phyloP scores from a whole-genome alignment of 2,329 filamentous ascomycete genomes.

The Fusarium robinianum region DNA sequence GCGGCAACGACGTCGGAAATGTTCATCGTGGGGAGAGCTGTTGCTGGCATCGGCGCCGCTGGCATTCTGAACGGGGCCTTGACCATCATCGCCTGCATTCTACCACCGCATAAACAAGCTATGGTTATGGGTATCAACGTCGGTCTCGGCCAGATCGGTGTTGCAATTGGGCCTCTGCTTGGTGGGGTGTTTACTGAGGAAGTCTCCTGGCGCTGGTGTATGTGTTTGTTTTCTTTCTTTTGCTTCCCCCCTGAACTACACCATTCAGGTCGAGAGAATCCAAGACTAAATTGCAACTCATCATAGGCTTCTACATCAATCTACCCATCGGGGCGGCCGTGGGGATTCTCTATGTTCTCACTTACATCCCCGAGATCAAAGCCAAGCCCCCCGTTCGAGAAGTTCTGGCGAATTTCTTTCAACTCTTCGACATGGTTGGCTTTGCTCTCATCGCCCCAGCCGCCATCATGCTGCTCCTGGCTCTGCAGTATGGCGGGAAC shows the following conservation, averaged over 20 bases:
- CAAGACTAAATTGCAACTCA: background rate
- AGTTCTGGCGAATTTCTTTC: background rate
- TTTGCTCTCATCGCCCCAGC: conserved; percentile 36
- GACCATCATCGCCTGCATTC: background rate
- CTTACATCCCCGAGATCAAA: background rate
- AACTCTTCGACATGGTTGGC: conserved; percentile 34
- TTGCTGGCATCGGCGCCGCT: background rate
- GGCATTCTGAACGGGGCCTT: conserved; percentile 1
- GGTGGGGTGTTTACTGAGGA: conserved; percentile 63
- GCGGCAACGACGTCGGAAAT: background rate
- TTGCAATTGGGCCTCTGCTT: conserved; percentile 55
- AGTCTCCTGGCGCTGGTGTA: conserved; percentile 61
- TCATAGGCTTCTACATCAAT: conserved; percentile 61
- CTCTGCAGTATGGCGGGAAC: conserved; percentile 47
- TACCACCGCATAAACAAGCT: background rate
- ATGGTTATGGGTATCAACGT: background rate
- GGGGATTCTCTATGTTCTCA: background rate
- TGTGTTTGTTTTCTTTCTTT: too few species aligned
- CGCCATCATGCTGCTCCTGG: conserved; percentile 51
- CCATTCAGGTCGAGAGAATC: too few species aligned
- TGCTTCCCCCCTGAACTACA: too few species aligned
- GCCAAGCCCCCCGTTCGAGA: background rate
- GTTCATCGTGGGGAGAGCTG: conserved; percentile 4
- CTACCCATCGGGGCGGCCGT: conserved; percentile 38
- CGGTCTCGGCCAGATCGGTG: background rate